Percentiles rank a stretch among this genome's conserved stretches.
Conservation (phyloP, 192 early-diverging fungal species). For the Gorgonomyces haynaldii region DNA sequence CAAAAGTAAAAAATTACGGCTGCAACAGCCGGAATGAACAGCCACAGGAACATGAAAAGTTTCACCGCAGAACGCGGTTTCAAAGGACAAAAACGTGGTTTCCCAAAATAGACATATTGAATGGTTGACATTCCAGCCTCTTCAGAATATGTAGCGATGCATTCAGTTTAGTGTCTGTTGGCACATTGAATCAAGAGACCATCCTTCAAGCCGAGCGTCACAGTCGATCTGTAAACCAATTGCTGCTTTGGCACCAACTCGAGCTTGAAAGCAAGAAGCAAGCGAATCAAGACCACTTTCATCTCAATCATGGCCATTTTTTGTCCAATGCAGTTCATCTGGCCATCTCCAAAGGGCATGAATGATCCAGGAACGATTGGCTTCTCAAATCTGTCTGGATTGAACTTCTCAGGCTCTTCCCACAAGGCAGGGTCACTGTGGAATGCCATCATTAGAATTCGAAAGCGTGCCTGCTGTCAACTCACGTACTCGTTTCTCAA, state of each 20-base stretch:
- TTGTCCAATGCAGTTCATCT: constrained; percentile 26
- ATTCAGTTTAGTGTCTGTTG: no score
- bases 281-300: constrained; percentile 4
- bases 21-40: no score
- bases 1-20: no score
- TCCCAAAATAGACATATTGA: no score
- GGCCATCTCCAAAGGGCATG: constrained; percentile 32
- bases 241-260: constrained; percentile 2
- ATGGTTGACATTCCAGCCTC: no score
- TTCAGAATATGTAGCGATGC: no score
- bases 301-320: constrained; percentile 37
- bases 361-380: constrained; percentile 17
- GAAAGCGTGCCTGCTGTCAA: no score
- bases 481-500: no score
- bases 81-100: no score
- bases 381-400: constrained; percentile 24
- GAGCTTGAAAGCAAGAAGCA: constrained; percentile 8
- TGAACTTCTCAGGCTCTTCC: constrained; percentile 18
- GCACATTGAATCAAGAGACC: constrained; percentile 13
- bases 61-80: no score
- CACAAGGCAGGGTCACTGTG: constrained; percentile 16
- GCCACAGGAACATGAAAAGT: no score
- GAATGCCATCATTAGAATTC: constrained; percentile 12
- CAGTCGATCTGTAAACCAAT: not conserved
- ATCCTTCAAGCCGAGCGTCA: constrained; percentile 14